Conservation (phyloP, 1,284 basidiomycete species). For the Cystobasidium pallidum region DNA sequence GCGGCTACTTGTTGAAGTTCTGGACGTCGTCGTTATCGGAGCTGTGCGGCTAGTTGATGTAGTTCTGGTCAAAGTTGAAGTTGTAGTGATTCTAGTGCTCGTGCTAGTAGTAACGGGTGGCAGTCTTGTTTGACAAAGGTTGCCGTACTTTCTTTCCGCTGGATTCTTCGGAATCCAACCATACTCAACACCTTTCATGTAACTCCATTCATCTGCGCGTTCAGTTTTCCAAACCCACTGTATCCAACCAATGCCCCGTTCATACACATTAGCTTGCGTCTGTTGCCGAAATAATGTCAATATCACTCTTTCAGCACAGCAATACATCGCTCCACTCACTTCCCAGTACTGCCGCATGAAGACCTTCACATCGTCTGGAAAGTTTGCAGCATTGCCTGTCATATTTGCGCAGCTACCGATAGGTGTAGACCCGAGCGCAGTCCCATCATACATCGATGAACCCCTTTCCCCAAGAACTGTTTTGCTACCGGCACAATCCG, state of each 20-base stretch:
- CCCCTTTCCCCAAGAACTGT: neutral
- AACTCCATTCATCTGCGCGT: constrained; percentile 64
- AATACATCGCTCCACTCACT: no score
- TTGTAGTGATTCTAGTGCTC: neutral
- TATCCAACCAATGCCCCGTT: constrained; percentile 66
- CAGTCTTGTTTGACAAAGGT: constrained; percentile 23
- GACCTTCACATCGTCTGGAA: constrained; percentile 76
- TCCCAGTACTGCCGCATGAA: constrained; percentile 83
- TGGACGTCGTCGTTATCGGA: no score
- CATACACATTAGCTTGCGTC: constrained; percentile 33
- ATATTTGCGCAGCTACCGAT: constrained; percentile 73
- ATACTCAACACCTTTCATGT: constrained; percentile 66
- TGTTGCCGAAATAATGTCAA: no score
- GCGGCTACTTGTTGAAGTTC: no score
- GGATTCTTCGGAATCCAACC: constrained; percentile 81
- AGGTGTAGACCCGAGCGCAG: constrained; percentile 44
- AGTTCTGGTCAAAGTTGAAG: neutral
- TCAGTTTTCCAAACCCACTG: constrained; percentile 74
- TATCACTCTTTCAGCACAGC: no score
- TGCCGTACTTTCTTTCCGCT: constrained; percentile 56
- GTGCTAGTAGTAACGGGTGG: neutral
- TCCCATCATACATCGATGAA: constrained; percentile 29
- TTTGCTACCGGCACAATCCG: constrained; percentile 49
- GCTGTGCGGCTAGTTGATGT: neutral
- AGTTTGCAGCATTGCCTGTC: constrained; percentile 73